Conservation (phyloP, 495 filamentous ascomycete species). For the Hyaloscypha finlandica region DNA sequence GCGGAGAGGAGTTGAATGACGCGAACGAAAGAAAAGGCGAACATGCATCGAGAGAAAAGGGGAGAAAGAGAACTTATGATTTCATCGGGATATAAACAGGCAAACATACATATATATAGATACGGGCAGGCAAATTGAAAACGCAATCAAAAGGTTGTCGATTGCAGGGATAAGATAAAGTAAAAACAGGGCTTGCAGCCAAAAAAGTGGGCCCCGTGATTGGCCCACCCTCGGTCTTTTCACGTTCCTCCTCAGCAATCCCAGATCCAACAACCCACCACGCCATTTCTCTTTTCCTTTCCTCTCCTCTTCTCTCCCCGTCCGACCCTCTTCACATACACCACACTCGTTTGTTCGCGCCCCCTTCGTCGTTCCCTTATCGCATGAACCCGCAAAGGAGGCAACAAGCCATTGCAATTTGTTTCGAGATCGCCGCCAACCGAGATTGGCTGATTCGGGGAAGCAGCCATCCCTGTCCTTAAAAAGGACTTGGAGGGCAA, state of each 20-base stretch:
- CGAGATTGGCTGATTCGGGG: constrained; percentile 7
- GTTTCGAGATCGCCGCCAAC: not conserved
- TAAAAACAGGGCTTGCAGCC: not conserved
- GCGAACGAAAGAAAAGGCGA: not conserved
- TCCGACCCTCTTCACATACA: not conserved
- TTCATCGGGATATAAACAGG: not conserved
- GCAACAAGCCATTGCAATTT: not conserved
- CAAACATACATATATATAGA: not conserved
- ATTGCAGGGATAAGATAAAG: not conserved
- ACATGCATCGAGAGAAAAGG: not conserved
- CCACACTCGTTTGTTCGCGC: not conserved
- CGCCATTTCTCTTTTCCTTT: not conserved
- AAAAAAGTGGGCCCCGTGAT: not conserved
- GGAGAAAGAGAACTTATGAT: not conserved
- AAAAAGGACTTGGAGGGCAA: not conserved
- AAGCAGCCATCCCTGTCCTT: not conserved
- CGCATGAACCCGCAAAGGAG: not conserved
- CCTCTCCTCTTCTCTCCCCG: not conserved
- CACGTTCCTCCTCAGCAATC: not conserved
- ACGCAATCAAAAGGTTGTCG: not conserved
- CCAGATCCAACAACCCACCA: not conserved
- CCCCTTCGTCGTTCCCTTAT: not conserved
- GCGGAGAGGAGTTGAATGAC: not conserved
- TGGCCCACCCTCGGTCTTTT: not conserved
- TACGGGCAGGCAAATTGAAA: not conserved